A percentile compares a stretch with the other conserved stretches of the same genome.
Conservation (phyloP, 2,329 filamentous ascomycete genomes). For the Xenosphaeropsis pyriputrescens region DNA sequence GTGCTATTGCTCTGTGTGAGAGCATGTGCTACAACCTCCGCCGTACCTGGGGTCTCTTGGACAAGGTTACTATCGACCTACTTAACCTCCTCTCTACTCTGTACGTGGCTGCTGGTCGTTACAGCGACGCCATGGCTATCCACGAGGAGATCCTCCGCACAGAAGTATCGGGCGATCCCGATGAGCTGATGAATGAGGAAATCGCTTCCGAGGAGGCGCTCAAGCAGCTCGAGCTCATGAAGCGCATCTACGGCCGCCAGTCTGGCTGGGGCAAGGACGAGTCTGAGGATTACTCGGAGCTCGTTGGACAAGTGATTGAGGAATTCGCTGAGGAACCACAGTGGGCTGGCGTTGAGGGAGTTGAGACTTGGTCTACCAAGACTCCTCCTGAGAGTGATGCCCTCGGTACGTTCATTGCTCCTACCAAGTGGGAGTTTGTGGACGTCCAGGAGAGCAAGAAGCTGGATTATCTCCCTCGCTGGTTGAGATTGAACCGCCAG, state of each 20-base stretch:
- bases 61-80: conserved; percentile 10
- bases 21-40: conserved; percentile 13
- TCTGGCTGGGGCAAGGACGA: conserved; percentile 7
- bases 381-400: not conserved
- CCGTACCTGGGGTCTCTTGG: conserved; percentile 10
- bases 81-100: conserved; percentile 8
- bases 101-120: conserved; percentile 6
- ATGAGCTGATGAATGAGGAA: conserved; percentile 1
- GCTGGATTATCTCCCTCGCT: too few species aligned
- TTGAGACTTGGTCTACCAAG: not conserved
- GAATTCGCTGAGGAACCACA: not conserved
- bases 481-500: too few species aligned
- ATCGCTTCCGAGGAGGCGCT: not conserved
- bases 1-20: conserved; percentile 9
- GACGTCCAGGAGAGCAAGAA: too few species aligned
- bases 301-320: conserved; percentile 1
- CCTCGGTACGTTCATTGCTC: not conserved
- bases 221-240: conserved; percentile 8
- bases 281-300: conserved; percentile 4
- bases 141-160: conserved; percentile 9
- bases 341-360: not conserved
- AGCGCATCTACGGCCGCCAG: conserved; percentile 5
- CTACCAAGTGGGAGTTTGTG: not conserved
- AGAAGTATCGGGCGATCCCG: conserved; percentile 5
- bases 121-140: conserved; percentile 7